Percentiles rank a stretch among this genome's conserved stretches.
These are phyloP conservation scores for Parsonsia alboflavescens DNA, from an alignment of 257 asterid genomes.

Conservation along the genomic window DNA sequence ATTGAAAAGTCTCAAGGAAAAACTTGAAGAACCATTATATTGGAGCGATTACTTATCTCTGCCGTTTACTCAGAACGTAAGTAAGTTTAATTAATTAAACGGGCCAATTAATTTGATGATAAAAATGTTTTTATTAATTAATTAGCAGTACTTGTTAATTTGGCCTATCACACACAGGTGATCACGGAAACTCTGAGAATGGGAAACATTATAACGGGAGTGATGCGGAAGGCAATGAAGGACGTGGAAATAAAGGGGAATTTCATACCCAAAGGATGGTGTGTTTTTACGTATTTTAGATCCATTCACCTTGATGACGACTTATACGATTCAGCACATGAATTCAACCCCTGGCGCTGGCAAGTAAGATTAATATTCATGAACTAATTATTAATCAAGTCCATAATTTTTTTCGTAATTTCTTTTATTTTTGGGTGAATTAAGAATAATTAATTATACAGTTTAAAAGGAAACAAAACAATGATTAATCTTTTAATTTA, in stretches of 20 bases:
- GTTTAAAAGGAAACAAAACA: too few species aligned
- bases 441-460: too few species aligned
- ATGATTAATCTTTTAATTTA: too few species aligned
- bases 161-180: too few species aligned
- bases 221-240: conserved; percentile 78
- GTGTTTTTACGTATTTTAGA: conserved; percentile 74
- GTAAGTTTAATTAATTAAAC: not conserved
- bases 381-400: too few species aligned
- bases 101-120: too few species aligned
- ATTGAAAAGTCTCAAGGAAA: conserved; percentile 53
- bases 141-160: too few species aligned
- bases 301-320: conserved; percentile 74
- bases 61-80: conserved; percentile 78
- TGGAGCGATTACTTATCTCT: conserved; percentile 70
- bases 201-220: conserved; percentile 84
- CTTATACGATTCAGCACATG: conserved; percentile 56
- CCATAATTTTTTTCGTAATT: too few species aligned
- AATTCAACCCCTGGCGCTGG: conserved; percentile 94
- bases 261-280: conserved; percentile 80
- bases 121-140: too few species aligned
- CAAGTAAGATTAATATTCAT: conserved; percentile 75
- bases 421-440: too few species aligned
- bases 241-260: conserved; percentile 82
- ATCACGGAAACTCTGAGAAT: conserved; percentile 81
- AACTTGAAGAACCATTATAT: conserved; percentile 42